A percentile compares a stretch with the other conserved stretches of the same genome.
Conservation (phyloP, 1,139 yeast species). For the Meyerozyma smithsonii region DNA sequence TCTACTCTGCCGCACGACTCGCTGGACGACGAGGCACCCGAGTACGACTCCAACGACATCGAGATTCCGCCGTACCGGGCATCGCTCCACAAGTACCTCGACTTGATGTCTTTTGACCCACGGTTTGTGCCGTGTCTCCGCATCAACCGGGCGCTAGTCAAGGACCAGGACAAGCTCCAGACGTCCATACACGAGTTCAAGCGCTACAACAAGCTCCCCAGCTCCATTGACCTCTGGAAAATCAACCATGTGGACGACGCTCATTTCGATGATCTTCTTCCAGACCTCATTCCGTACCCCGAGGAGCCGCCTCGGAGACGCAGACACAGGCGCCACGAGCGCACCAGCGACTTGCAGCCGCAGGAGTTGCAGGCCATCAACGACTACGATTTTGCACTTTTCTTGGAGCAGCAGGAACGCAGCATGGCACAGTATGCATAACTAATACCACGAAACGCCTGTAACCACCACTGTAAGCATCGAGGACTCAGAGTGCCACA, state of each 20-base stretch:
- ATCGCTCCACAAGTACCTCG: conserved; percentile 30
- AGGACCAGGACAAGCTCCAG: conserved; percentile 21
- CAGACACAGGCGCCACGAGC: background rate
- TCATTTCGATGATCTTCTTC: conserved; percentile 30
- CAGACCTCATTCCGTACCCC: conserved; percentile 20
- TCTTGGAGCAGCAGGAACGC: conserved; percentile 5
- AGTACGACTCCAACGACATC: conserved; percentile 10
- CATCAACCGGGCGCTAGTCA: conserved; percentile 29
- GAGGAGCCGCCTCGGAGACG: conserved; percentile 3
- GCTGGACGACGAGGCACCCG: background rate
- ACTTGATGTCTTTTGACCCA: conserved; percentile 39
- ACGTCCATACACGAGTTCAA: conserved; percentile 24
- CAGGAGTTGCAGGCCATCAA: background rate
- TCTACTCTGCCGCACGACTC: background rate
- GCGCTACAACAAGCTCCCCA: conserved; percentile 28
- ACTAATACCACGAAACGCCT: too few relatives aligned
- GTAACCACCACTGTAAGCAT: too few relatives aligned
- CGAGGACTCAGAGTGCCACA: too few relatives aligned
- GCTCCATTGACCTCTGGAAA: conserved; percentile 31
- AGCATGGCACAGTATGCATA: background rate
- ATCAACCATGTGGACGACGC: conserved; percentile 37
- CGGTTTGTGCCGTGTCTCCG: conserved; percentile 35
- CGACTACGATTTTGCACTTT: conserved; percentile 8
- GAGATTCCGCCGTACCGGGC: conserved; percentile 39
- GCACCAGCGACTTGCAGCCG: conserved; percentile 1